Percentiles rank a stretch among this genome's conserved stretches.
Conservation (phyloP, 2,329 filamentous ascomycete genomes). For the Hypoxylon sp. region DNA sequence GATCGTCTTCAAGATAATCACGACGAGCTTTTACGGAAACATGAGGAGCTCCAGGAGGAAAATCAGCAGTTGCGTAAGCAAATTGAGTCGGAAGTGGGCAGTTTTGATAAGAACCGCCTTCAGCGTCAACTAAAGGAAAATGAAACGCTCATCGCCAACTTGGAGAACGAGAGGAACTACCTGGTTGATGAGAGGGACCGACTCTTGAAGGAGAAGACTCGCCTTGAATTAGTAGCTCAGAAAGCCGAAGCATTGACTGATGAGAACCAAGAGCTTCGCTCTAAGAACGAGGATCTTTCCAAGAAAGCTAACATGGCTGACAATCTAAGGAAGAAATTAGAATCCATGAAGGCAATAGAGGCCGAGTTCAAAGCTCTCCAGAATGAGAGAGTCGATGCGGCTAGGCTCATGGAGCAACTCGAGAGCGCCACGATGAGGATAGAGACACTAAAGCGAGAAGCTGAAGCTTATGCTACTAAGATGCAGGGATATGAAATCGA, state of each 20-base stretch:
- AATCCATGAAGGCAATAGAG: constrained; percentile 69
- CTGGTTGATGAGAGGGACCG: constrained; percentile 62
- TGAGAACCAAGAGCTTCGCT: constrained; percentile 71
- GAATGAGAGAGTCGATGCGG: constrained; percentile 68
- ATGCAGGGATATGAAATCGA: constrained; percentile 58
- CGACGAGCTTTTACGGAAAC: constrained; percentile 70
- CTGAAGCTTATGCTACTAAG: constrained; percentile 54
- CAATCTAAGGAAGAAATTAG: constrained; percentile 74
- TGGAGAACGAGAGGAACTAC: constrained; percentile 76
- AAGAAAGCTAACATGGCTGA: constrained; percentile 76
- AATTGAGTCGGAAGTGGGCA: constrained; percentile 68
- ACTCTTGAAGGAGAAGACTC: constrained; percentile 52
- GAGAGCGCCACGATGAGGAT: constrained; percentile 55
- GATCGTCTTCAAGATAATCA: constrained; percentile 74
- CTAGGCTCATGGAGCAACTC: constrained; percentile 59
- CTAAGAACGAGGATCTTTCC: constrained; percentile 70
- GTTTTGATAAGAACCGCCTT: constrained; percentile 66
- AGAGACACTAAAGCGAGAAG: constrained; percentile 56
- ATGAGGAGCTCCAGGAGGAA: constrained; percentile 72
- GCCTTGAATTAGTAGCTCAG: constrained; percentile 64
- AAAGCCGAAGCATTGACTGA: constrained; percentile 69
- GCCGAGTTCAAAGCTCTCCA: constrained; percentile 70
- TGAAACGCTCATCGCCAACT: constrained; percentile 78
- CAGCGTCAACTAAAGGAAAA: constrained; percentile 74
- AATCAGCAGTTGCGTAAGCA: constrained; percentile 70